These are phyloP conservation scores for Penicillium silybi DNA, from an alignment of 495 filamentous ascomycete species.

Conservation along the genomic window DNA sequence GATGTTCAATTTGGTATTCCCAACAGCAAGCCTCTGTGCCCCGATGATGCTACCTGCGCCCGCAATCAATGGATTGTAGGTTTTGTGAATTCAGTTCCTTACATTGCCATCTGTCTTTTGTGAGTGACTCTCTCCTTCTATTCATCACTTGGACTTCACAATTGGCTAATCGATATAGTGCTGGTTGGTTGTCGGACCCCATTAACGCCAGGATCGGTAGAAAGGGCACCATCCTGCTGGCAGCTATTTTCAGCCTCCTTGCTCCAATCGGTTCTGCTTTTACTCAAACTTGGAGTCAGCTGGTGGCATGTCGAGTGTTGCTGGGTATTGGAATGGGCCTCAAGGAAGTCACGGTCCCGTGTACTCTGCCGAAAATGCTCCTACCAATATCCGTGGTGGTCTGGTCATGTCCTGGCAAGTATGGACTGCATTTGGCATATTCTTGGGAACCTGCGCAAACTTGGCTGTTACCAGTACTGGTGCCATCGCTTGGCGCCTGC, in stretches of 20 bases:
- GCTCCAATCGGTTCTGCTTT: constrained; percentile 63
- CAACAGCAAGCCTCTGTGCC: constrained; percentile 38
- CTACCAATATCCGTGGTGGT: constrained; percentile 68
- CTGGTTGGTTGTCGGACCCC: constrained; percentile 69
- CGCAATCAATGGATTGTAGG: constrained; percentile 44
- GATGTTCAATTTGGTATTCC: constrained; percentile 44
- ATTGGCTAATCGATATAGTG: constrained; percentile 31
- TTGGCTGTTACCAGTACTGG: constrained; percentile 57
- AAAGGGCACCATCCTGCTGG: constrained; percentile 63
- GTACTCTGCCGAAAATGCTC: constrained; percentile 72
- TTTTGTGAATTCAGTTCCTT: constrained; percentile 41
- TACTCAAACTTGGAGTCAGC: constrained; percentile 58
- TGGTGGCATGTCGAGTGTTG: constrained; percentile 58
- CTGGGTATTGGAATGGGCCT: constrained; percentile 71
- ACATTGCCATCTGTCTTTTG: constrained; percentile 41
- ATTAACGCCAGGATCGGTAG: constrained; percentile 64
- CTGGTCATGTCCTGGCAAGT: constrained; percentile 86
- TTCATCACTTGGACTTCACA: neutral
- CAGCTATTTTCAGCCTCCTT: constrained; percentile 60
- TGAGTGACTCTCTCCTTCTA: constrained; percentile 13
- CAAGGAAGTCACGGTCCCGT: constrained; percentile 61
- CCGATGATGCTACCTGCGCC: constrained; percentile 18
- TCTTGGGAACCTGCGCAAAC: constrained; percentile 68
- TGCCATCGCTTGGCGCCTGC: constrained; percentile 67
- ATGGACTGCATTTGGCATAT: constrained; percentile 81